Percentiles rank a stretch among this genome's conserved stretches.
Evolutionary conservation across 208 protist genomes (phyloP).

Genomic region (Trypanosoma lewisi): DNA sequence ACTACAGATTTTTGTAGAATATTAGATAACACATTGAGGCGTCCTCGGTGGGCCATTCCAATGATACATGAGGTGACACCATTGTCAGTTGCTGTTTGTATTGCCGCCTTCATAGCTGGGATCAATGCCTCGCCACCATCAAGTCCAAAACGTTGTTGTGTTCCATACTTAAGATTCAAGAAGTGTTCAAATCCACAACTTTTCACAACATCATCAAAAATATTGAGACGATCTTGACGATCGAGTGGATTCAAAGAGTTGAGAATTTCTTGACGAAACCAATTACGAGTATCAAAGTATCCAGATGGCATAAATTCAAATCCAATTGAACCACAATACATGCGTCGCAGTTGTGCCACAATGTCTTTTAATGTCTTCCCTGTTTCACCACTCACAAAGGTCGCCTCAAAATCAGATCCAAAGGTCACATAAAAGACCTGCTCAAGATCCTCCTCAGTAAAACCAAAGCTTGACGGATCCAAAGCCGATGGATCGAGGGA

Average conservation of each 20-base stretch:
- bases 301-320: conserved; percentile 97
- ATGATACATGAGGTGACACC: conserved; percentile 93
- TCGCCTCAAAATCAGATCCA: conserved; percentile 68
- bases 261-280: conserved; percentile 90
- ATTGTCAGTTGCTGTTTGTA: conserved; percentile 77
- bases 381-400: conserved; percentile 69
- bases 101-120: conserved; percentile 92
- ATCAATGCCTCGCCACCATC: conserved; percentile 97
- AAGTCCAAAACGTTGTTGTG: conserved; percentile 96
- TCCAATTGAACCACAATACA: conserved; percentile 93
- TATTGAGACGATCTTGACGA: conserved; percentile 52
- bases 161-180: conserved; percentile 90
- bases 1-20: conserved; percentile 93
- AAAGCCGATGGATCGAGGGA: conserved; percentile 39
- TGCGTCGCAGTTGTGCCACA: conserved; percentile 55
- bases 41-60: conserved; percentile 98
- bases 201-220: conserved; percentile 87
- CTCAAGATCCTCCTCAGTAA: conserved; percentile 69
- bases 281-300: conserved; percentile 93
- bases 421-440: conserved; percentile 82
- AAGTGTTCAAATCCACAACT: conserved; percentile 93
- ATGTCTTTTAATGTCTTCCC: conserved; percentile 79
- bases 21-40: conserved; percentile 97
- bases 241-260: conserved; percentile 66
- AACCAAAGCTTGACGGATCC: conserved; percentile 72